Evolutionary conservation across 257 asterid genomes (phyloP).

Genomic region (Ligustrum vulgare): DNA sequence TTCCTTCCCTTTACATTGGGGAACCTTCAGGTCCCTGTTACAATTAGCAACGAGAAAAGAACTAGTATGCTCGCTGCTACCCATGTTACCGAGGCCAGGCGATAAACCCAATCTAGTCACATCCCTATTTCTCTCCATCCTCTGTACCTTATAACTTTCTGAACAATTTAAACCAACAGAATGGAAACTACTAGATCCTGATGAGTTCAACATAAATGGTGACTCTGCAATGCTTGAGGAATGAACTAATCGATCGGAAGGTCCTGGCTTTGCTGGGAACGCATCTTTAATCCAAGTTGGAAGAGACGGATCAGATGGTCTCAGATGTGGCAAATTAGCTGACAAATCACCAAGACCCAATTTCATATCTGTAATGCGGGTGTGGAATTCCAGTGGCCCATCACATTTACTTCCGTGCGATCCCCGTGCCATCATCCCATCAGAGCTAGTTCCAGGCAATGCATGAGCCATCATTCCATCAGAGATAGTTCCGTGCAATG

Average conservation of each 20-base stretch:
- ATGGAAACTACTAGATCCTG: slow-evolving; percentile 54
- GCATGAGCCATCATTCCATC: slow-evolving; percentile 28
- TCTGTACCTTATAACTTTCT: slow-evolving; percentile 26
- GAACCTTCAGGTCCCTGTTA: slow-evolving; percentile 27
- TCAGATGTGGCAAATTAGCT: slow-evolving; percentile 39
- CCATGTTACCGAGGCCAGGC: slow-evolving; percentile 41
- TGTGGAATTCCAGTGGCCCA: slow-evolving; percentile 52
- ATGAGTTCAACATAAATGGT: slow-evolving; percentile 60
- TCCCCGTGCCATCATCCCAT: slow-evolving; percentile 42
- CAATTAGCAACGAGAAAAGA: slow-evolving; percentile 28
- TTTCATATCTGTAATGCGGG: slow-evolving; percentile 81
- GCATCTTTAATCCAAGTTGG: slow-evolving; percentile 47
- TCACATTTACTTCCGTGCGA: slow-evolving; percentile 57
- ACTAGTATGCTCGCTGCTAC: slow-evolving; percentile 43
- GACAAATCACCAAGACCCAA: slow-evolving; percentile 70
- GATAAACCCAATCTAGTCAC: slow-evolving; percentile 43
- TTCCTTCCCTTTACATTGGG: slow-evolving; percentile 59
- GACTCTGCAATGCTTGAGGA: slow-evolving; percentile 49
- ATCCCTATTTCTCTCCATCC: slow-evolving; percentile 40
- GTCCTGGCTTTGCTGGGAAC: slow-evolving; percentile 49
- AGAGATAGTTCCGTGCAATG: slow-evolving; percentile 43
- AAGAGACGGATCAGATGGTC: slow-evolving; percentile 42
- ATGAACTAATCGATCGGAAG: slow-evolving; percentile 36
- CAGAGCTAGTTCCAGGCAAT: too few species aligned
- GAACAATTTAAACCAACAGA: slow-evolving; percentile 41